Evolutionary conservation across 2,329 filamentous ascomycete genomes (phyloP), one percentile per base, ranked within the genome.

Genomic region (Chaetomium olivaceum): DNA sequence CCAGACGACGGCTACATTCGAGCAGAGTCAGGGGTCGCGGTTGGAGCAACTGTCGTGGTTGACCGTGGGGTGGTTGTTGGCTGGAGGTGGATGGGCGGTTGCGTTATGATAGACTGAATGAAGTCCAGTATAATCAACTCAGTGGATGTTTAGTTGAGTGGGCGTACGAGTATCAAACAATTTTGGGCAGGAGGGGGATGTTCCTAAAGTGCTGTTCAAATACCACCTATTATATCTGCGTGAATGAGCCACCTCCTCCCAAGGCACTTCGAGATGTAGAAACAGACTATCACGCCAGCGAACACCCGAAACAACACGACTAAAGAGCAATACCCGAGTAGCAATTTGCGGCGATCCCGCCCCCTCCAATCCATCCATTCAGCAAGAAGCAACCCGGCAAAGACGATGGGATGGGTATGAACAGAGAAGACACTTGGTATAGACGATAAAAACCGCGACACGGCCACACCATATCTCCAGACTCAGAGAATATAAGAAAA

Each of bases 1-100:
- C 64, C 82, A 85, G 74, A 83, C 81, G 0, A 74, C 79, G 73
- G 82, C 81, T 0, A 74, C 79, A 54, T 63, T 63, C 33, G 56
- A 46, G 51, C 6, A 43, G 33, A 67, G 55, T 21, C 56, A 19
- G 48, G 64, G 57, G 19, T 54, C 23, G 25, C 63, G 46, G 46
- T 14, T 59, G 27, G 58, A 25, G 21, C 27, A 36, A 29, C n/a
- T 12, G 39, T 46, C 55, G 58, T 61, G 65, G 58, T n/a, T 16
- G 19, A 23, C 27, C 3, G 36, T 33, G 6, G 57, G 43, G 11
- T 43, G 48, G 50, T 27, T 63, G 4, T 25, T 58, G 54, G 21
- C 63, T 7, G 19, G 50, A 33, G 46, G 51, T 12, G 67, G 50
- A n/a, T 46, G 33, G 33, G 36, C 39, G 0, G 19, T 62, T 52